Base-by-base conservation (phyloP, 345 rosid species). In the Schrenkiella parvula region DNA sequence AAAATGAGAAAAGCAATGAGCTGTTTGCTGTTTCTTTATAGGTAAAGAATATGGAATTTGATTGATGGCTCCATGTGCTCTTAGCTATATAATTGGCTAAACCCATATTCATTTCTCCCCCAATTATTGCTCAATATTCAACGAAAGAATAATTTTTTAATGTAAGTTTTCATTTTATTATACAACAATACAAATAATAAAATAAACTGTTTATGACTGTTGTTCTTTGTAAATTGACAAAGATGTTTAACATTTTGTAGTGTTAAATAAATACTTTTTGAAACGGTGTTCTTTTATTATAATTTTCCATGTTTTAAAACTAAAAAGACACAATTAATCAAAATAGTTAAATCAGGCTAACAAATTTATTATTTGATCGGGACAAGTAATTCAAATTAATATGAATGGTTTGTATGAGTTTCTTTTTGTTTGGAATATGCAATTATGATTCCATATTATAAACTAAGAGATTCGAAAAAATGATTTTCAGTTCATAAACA, bases 61-160 rank as follows among this genome's bases (percentile, higher is more conserved):
- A 46, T 47, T 46, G 59, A 50, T 31, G 11, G 46, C 46, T 41
- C 76, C 76, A 72, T 72, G 76, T 72, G 76, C 62, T 52, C 44
- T 37, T 14, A 18, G 28, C 4, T 58, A 37, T 32, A 17, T 69
- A 3, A 32, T 58, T 58, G 47, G 32, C 54, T 54, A 22, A 39
- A 2, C 47, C 58, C 48, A 22, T 25, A 11, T 59, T 58, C 38
- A 22, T 25, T 26, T 25, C 8, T 28, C 14, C 62, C 60, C 28
- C 68, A 61, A 71, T 62, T 39, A 52, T 62, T 71, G 60, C 14
- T 61, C 12, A 25, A 25, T 48, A 15, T 13, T 47, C 39, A 8
- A n/a, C 7, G 25, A 26, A 52, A 52, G 8, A 68, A 41, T 21
- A 54, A 54, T 14, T 28, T 54, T 6, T 28, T n/a, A 38, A 39